These are phyloP conservation scores for Zarea fungicola DNA, from an alignment of 2,329 filamentous ascomycete species.

Conservation along the genomic window DNA sequence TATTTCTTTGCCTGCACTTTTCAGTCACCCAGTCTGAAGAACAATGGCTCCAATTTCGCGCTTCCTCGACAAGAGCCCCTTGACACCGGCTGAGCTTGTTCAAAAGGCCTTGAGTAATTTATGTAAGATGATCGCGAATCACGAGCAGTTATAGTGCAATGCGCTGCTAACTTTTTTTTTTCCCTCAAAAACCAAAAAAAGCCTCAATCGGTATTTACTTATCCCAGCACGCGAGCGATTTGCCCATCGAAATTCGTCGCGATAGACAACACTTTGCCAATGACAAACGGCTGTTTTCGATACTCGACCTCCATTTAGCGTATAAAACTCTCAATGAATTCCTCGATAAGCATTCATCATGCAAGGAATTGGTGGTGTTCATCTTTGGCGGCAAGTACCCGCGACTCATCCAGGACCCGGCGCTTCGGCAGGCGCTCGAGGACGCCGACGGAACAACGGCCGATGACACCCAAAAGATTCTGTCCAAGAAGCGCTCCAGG, in stretches of 20 bases:
- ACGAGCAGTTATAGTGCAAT: no score
- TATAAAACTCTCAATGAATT: conserved; percentile 18
- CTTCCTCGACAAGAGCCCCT: not conserved
- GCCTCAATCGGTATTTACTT: not conserved
- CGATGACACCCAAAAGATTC: conserved; percentile 14
- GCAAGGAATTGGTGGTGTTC: conserved; percentile 13
- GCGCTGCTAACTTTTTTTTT: no score
- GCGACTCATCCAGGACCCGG: conserved; percentile 7
- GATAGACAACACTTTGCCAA: not conserved
- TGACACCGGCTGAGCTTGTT: not conserved
- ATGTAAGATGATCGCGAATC: not conserved
- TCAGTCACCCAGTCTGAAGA: no score
- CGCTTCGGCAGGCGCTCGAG: not conserved
- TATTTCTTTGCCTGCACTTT: no score
- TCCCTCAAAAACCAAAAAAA: not conserved
- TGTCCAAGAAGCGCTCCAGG: not conserved
- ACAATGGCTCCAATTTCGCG: not conserved
- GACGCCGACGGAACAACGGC: not conserved
- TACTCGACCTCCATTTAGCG: conserved; percentile 16
- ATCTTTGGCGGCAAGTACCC: conserved; percentile 21
- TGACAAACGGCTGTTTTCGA: not conserved
- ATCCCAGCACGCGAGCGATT: not conserved
- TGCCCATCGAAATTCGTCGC: not conserved
- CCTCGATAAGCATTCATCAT: conserved; percentile 14
- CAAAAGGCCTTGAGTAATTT: not conserved